Base-by-base conservation (phyloP, 257 asterid species). In the Primulina eburnea region DNA sequence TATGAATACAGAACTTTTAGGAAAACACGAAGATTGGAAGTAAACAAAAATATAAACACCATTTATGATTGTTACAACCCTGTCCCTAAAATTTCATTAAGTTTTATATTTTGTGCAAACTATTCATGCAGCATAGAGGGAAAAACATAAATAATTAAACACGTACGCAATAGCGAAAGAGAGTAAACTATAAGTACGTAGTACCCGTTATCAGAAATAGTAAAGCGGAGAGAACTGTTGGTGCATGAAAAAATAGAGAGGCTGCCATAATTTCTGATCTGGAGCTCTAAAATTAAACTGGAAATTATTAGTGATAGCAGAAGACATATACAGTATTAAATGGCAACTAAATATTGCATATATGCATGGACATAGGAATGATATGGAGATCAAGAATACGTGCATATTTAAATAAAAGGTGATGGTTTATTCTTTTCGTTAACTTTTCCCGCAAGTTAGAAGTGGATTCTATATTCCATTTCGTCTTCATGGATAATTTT, bases 161-260 rank as follows among this genome's bases (percentile, higher is more conserved):
- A 24, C 26, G n/a, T n/a, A 24, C 26, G 1, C 26, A 24, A 24
- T 24, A 24, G 1, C 26, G 61, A 60, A 28, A 2, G 30, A 28
- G 17, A 62, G 55, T 68, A 57, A 62, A 50, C 17, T 10, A 21
- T 21, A 21, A 69, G 38, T 59, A 80, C 26, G 26, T 24, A 24
- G n/a, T 71, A 78, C 92, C 92, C 77, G 82, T 61, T 7, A 74
- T 52, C 53, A 87, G 35, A 34, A 83, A 75, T 73, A 85, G 60
- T 57, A 78, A 64, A 73, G 71, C 56, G 20, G 7, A 47, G 18
- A 62, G 40, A 43, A 82, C n/a, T 33, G 62, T 5, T 43, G 69
- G 67, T 24, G 50, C 55, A 63, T 4, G 69, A 58, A 62, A 34
- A 53, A 6, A 26, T 28, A 24, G 57, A 30, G 24, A 4, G 33